phyloP scores from a whole-genome alignment of 108 stramenopile genomes.

The Nannochloropsis gaditana region DNA sequence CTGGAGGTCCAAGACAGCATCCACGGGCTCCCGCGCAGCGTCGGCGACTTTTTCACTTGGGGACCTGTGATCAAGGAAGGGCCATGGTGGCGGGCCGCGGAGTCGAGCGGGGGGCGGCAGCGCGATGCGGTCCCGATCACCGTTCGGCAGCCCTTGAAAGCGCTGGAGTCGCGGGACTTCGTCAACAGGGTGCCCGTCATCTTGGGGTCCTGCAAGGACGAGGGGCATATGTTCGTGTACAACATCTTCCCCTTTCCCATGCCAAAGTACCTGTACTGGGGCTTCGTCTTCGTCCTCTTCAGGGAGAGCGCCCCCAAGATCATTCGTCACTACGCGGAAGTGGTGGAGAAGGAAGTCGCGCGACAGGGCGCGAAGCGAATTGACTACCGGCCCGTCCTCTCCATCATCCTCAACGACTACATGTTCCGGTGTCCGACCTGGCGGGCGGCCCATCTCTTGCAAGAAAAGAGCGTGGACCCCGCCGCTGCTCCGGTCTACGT shows the following conservation, averaged over 20 bases:
- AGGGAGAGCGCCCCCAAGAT: constrained; percentile 61
- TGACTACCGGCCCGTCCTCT: constrained; percentile 73
- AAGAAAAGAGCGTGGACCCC: constrained; percentile 34
- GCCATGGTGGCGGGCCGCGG: constrained; percentile 8
- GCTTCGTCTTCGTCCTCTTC: constrained; percentile 72
- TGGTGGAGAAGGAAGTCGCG: constrained; percentile 55
- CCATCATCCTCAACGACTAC: constrained; percentile 72
- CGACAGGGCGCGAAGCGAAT: constrained; percentile 58
- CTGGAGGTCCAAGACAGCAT: constrained; percentile 65
- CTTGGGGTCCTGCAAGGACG: constrained; percentile 64
- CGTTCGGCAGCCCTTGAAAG: not conserved
- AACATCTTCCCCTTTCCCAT: constrained; percentile 64
- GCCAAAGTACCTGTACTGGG: constrained; percentile 69
- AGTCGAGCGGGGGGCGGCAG: not conserved
- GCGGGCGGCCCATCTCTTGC: constrained; percentile 61
- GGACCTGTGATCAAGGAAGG: constrained; percentile 49
- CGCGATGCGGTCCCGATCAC: not conserved
- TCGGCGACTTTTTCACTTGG: constrained; percentile 74
- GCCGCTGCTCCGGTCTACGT: constrained; percentile 58
- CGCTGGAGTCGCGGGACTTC: constrained; percentile 28
- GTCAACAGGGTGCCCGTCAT: constrained; percentile 65
- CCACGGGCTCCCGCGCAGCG: constrained; percentile 64
- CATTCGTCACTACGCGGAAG: constrained; percentile 60
- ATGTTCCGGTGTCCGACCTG: constrained; percentile 73
- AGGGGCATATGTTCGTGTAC: constrained; percentile 73